Base-by-base conservation (phyloP, 176 grass and related monocot species). In the Pontederia crassipes region DNA sequence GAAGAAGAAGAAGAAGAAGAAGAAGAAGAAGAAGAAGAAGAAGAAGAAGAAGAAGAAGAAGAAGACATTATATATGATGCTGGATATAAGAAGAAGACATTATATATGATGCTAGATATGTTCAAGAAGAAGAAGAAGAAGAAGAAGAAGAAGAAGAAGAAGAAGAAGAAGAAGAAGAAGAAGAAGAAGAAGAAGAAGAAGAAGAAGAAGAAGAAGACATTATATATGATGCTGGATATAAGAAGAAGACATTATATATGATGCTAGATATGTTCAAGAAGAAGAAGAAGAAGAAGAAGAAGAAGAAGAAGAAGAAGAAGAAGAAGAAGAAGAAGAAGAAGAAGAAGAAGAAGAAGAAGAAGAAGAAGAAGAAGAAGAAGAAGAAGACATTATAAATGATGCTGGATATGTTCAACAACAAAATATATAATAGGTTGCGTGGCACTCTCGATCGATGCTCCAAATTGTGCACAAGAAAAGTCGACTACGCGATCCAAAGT, bases 91-190 rank as follows among this genome's bases (percentile, higher is more conserved):
- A 24, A 24, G 20, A 24, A 24, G 20, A 24, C 20, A 24, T 24
- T 24, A 24, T 24, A 24, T 24, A 24, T 24, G 20, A 24, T 24
- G 20, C 0, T 24, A 1, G 20, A 24, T 24, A 24, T 24, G 20
- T 24, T 24, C 20, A 24, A 24, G n/a, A n/a, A n/a, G 74, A 71
- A 16, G 52, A 72, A 12, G 48, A 68, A 16, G 51, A 60, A 62
- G 76, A 49, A 55, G 61, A 9, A 65, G 14, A 9, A 10, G 61
- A 8, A 65, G 62, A 50, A 49, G 45, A n/a, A n/a, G 59, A 2
- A n/a, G 32, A 4, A 62, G 29, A 46, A 45, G 17, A 18, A 17
- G 61, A 63, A 29, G 61, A 63, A 12, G 14, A 26, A 1, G 62
- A 49, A 4, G 17, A 49, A 40, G 59, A 62, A 11, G 27, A 40